Base-by-base conservation (phyloP, 768 basidiomycete species). In the Pisolithus marmoratus region DNA sequence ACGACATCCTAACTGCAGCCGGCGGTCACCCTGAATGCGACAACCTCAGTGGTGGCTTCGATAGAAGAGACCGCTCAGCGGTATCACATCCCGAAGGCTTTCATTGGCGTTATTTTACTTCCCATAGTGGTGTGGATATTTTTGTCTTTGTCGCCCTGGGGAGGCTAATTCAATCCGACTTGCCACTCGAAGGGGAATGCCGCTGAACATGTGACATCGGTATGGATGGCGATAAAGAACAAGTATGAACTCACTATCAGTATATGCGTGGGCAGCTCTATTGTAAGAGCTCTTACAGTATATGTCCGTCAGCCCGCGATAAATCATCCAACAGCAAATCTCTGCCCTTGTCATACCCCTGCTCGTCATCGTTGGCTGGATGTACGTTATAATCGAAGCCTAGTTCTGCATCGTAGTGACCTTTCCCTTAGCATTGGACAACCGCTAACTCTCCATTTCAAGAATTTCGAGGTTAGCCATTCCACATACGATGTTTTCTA, bases 11-110 rank as follows among this genome's bases (percentile, higher is more conserved):
- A 5, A 17, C 27, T 45, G 20, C 27, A 20, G 23, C 44, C 36
- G 7, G 17, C 27, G 34, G 14, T 49, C 40, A 9, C 27, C 29
- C 20, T 42, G 27, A 38, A 31, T 34, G 34, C 34, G 12, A 37
- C n/a, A 9, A 40, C 15, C 29, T 34, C 9, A 90, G 89, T 92
- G 66, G 92, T 95, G 36, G 87, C 85, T 3, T 91, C 90, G 4
- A 95, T 96, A 56, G 94, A 95, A 65, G 92, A 94, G 64, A 90
- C 89, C 23, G 90, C 93, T 2, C 73, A 80, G 12, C 77, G 86
- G 38, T 93, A 90, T 67, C 65, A 77, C 49, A 87, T 96, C 49
- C 89, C 90, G 0, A 90, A 90, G 67, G 60, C 83, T 0, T 93
- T 94, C 71, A 92, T 93, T 58, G 90, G 90, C 64, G 67, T 94